Percentiles rank a stretch among this genome's conserved stretches.
phyloP scores from a whole-genome alignment of 2,329 filamentous ascomycete genomes.

The Microsporum ferrugineum region DNA sequence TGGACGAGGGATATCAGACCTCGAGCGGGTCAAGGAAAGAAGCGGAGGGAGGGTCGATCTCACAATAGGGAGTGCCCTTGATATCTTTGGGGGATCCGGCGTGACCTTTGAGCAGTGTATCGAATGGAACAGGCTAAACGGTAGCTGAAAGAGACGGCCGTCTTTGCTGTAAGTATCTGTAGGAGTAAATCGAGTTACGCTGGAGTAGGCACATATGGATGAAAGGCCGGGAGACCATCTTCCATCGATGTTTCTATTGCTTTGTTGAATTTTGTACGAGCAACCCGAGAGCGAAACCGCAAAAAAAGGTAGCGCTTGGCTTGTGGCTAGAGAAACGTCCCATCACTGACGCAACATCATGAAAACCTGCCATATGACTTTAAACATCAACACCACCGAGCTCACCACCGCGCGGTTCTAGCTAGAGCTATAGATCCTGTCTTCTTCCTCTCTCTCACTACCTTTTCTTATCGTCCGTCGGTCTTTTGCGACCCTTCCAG shows the following conservation, averaged over 20 bases:
- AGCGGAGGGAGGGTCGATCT: constrained; percentile 77
- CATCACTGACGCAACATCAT: not conserved
- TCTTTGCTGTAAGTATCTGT: not conserved
- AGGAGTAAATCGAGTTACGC: not conserved
- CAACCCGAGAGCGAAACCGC: not conserved
- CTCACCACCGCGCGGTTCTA: not conserved
- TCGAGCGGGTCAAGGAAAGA: constrained; percentile 67
- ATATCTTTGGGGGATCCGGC: constrained; percentile 83
- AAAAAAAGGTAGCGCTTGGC: not conserved
- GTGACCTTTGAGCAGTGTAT: constrained; percentile 85
- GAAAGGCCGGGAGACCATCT: not conserved
- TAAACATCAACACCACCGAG: not conserved
- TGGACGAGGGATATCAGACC: constrained; percentile 68
- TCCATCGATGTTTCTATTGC: no score
- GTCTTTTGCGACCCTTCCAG: constrained; percentile 8
- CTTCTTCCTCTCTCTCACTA: not conserved
- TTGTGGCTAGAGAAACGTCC: not conserved
- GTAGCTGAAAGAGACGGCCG: constrained; percentile 7
- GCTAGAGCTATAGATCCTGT: not conserved
- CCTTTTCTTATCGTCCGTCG: not conserved
- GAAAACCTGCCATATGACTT: not conserved
- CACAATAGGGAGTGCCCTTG: constrained; percentile 90
- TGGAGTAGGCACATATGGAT: not conserved
- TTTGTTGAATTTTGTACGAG: not conserved
- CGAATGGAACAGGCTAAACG: constrained; percentile 58